Conservation (phyloP, 768 basidiomycete species). For the Pleurotus ostreatus region DNA sequence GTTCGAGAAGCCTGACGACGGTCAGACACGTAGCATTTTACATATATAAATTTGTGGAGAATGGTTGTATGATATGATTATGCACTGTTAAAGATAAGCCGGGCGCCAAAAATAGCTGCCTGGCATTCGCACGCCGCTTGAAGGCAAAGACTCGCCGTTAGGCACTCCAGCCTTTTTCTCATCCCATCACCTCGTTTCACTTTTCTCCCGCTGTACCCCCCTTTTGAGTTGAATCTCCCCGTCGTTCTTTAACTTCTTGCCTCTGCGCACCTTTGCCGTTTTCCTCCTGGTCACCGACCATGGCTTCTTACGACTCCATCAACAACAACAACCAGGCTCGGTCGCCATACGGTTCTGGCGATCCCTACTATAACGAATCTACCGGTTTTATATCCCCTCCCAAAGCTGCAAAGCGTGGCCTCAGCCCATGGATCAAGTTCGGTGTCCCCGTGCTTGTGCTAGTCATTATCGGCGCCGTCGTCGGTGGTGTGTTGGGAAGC, state of each 20-base stretch:
- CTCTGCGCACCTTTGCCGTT: not conserved
- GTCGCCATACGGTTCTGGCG: conserved; percentile 56
- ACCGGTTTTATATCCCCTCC: conserved; percentile 63
- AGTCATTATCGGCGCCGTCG: conserved; percentile 61
- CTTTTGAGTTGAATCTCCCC: not conserved
- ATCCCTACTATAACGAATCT: conserved; percentile 67
- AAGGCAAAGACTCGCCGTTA: conserved; percentile 3
- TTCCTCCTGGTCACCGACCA: conserved; percentile 1
- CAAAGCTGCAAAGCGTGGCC: conserved; percentile 41
- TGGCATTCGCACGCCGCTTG: conserved; percentile 8
- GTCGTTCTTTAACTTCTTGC: conserved; percentile 3
- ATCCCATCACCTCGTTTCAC: conserved; percentile 2
- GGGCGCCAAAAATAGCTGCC: conserved; percentile 1
- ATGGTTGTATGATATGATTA: conserved; percentile 17
- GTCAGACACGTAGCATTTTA: conserved; percentile 10
- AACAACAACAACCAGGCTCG: conserved; percentile 18
- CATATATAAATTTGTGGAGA: conserved; percentile 24
- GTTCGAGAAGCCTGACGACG: conserved; percentile 39
- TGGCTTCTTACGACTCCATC: conserved; percentile 10
- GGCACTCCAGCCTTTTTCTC: not conserved
- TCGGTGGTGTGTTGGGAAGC: conserved; percentile 80
- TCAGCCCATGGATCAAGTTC: conserved; percentile 72
- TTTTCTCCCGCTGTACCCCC: not conserved
- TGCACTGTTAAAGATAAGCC: too few relatives aligned
- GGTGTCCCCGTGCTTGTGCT: conserved; percentile 65